Percentiles rank a stretch among this genome's conserved stretches.
phyloP scores from a whole-genome alignment of 1,284 basidiomycete genomes.

The Polyporus tsugae region DNA sequence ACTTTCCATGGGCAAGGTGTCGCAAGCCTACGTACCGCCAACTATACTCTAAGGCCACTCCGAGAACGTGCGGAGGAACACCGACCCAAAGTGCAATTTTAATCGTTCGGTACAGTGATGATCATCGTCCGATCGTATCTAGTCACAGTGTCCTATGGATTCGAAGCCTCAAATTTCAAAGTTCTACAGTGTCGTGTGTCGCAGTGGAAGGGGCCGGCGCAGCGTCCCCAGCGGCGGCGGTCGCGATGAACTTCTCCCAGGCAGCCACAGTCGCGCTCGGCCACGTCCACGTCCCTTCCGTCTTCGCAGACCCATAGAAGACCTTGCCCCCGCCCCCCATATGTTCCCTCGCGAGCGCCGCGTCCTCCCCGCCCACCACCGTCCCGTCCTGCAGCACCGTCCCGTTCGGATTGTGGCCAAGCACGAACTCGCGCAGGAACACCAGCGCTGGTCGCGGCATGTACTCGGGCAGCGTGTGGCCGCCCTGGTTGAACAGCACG shows the following conservation, averaged over 20 bases:
- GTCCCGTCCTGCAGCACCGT: constrained; percentile 34
- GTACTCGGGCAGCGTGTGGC: constrained; percentile 42
- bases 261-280: constrained; percentile 56
- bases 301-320: constrained; percentile 33
- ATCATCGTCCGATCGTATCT: neutral
- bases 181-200: neutral
- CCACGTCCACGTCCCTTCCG: constrained; percentile 32
- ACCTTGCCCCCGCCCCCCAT: constrained; percentile 48
- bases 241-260: constrained; percentile 52
- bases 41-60: too few relatives aligned
- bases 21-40: too few relatives aligned
- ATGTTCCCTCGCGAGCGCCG: constrained; percentile 50
- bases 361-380: constrained; percentile 54
- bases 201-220: neutral
- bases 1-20: too few relatives aligned
- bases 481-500: constrained; percentile 41
- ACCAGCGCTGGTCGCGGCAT: constrained; percentile 44
- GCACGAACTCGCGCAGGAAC: constrained; percentile 43
- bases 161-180: neutral
- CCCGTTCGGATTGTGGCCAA: constrained; percentile 42
- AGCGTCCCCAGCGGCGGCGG: constrained; percentile 6
- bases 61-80: too few relatives aligned
- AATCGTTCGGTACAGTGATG: neutral
- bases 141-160: neutral
- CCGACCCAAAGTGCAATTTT: neutral